Base-by-base conservation (phyloP, 192 early-diverging fungal species). In the Linnemannia hyalina region DNA sequence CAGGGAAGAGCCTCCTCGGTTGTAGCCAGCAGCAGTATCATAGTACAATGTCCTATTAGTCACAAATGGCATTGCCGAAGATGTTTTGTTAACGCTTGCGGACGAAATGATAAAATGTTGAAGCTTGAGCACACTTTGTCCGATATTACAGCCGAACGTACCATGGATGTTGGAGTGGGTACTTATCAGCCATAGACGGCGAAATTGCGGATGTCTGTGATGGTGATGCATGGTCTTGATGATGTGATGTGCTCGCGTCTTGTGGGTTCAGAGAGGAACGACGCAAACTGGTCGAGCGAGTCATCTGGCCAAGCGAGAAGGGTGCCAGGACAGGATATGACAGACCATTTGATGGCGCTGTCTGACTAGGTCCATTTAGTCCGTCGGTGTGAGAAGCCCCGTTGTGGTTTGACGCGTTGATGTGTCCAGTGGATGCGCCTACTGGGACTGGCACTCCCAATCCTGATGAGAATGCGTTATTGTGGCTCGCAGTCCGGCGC, bases 131-230 rank as follows among this genome's bases (percentile, higher is more conserved):
- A n/a, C 1, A 47, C 49, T 6, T 52, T 36, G 29, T 32, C 49
- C 60, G 10, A 0, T 11, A 15, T 20, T 22, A n/a, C 35, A 20
- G 49, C 13, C 16, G n/a, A 32, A 82, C 82, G 40, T 76, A 85
- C 89, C 89, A 89, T 7, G 85, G 35, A 46, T 89, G 89, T 46
- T 89, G 89, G 40, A 89, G 78, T 23, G 89, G 89, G 74, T 89
- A 82, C 23, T 69, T 81, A 41, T 74, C 60, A 5, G 16, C 55
- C 20, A 46, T 57, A 1, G n/a, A 18, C 11, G 65, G 65, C 6
- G 83, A 80, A 15, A 77, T 38, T 2, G 41, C n/a, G 23, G 74
- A 69, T 11, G 46, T 32, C 18, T 75, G 76, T 29, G 47, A 29
- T 63, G 55, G 42, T 11, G 77, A 73, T 3, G 22, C 41, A 35